Percentiles rank a stretch among this genome's conserved stretches.
phyloP scores from a whole-genome alignment of 2,329 filamentous ascomycete species.

The Orbilia ellipsospora region DNA sequence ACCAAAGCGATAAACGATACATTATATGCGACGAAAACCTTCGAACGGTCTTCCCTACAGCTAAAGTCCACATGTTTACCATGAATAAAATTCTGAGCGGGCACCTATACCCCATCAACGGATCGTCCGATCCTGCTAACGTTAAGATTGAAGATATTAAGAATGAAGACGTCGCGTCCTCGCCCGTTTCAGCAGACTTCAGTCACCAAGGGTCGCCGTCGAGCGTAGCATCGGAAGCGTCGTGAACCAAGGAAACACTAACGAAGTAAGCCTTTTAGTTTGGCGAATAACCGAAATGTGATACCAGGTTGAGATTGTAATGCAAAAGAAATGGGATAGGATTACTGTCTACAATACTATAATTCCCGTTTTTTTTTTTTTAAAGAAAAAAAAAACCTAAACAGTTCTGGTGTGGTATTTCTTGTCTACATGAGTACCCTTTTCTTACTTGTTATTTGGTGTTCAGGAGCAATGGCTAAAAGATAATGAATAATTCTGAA shows the following conservation, averaged over 20 bases:
- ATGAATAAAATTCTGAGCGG: conserved; percentile 97
- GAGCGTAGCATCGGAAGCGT: conserved; percentile 43
- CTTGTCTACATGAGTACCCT: no score
- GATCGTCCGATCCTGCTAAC: conserved; percentile 22
- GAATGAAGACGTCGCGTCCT: conserved; percentile 42
- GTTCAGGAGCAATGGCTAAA: no score
- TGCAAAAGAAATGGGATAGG: no score
- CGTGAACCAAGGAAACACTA: conserved; percentile 16
- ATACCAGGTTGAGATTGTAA: no score
- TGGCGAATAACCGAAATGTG: background rate
- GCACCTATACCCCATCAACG: conserved; percentile 77
- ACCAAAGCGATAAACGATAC: conserved; percentile 88
- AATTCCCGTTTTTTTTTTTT: no score
- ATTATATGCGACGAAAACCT: conserved; percentile 92
- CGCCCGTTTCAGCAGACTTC: conserved; percentile 41
- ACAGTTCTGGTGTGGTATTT: no score
- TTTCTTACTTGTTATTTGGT: no score
- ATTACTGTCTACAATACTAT: no score
- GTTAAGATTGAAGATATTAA: conserved; percentile 43
- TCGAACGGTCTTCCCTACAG: conserved; percentile 85
- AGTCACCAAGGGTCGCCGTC: conserved; percentile 46
- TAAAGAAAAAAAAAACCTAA: no score
- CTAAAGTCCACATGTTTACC: conserved; percentile 96
- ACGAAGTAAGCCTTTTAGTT: background rate
- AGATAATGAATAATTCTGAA: no score